Base-by-base conservation (phyloP, 768 basidiomycete genomes). In the Cystobasidium tubakii region DNA sequence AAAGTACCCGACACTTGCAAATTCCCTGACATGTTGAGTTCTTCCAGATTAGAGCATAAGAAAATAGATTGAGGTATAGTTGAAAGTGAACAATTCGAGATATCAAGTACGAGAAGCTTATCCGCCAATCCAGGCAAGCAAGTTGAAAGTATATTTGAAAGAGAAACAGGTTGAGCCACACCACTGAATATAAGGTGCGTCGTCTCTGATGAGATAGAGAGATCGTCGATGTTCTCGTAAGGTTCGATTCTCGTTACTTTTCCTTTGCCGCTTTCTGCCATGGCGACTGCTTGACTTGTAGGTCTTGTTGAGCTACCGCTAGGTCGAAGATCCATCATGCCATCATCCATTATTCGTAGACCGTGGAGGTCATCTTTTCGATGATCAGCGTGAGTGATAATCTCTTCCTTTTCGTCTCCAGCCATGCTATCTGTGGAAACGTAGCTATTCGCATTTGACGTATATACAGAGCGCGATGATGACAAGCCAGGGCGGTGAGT, bases 111-210 rank as follows among this genome's bases (percentile, higher is more conserved):
- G 73, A 99, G 87, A 54, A 99, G 86, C 31, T 90, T 88, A 64
- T 85, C 83, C 55, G 85, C 84, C 73, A 94, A 90, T 75, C 86
- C 85, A 29, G 91, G 90, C 1, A 97, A 83, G 7, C 85, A 84
- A 66, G 80, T 83, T 13, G 87, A 85, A 70, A 98, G 85, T 80
- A 94, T 91, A 1, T 86, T 78, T 23, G 90, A 89, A 72, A 97
- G 86, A 64, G 86, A 86, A 77, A 88, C 90, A 43, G 90, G 90
- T 1, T 88, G 90, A 73, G 82, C 84, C 1, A 89, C 90, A 23
- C 88, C 88, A n/a, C 90, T 88, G 46, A 99, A 86, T 34, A 97
- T 85, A 62, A 99, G 85, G 84, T 99, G 95, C 0, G 95, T 99
- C 23, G 92, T 92, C 21, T 89, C 95, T 97, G 79, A 57, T 25